Conservation (phyloP, 1,284 basidiomycete species). For the Microbotryum silenes-acaulis region DNA sequence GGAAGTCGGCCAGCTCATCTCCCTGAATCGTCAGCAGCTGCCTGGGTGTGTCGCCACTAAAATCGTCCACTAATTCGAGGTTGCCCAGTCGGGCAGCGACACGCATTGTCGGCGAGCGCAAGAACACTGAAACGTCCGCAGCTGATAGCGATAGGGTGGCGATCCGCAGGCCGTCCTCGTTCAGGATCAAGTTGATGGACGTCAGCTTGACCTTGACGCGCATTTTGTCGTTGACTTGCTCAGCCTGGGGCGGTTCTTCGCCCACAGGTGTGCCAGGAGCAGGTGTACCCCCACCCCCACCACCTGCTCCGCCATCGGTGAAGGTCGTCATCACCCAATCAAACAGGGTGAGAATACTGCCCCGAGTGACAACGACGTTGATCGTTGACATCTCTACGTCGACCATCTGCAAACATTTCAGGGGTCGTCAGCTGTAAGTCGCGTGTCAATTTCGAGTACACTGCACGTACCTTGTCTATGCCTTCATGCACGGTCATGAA, state of each 20-base stretch:
- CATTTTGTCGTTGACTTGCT: conserved; percentile 53
- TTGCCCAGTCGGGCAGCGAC: conserved; percentile 80
- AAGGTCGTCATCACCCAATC: conserved; percentile 99
- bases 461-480: conserved; percentile 51
- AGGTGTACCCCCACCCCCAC: not conserved
- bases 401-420: conserved; percentile 55
- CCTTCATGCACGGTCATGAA: conserved; percentile 75
- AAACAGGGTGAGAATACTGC: conserved; percentile 84
- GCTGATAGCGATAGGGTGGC: conserved; percentile 87
- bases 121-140: conserved; percentile 73
- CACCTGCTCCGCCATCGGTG: conserved; percentile 50
- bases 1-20: conserved; percentile 88
- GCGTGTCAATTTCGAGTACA: not conserved
- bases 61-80: conserved; percentile 73
- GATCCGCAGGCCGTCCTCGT: conserved; percentile 64
- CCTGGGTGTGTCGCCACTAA: conserved; percentile 51
- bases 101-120: conserved; percentile 67
- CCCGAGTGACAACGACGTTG: conserved; percentile 79
- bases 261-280: conserved; percentile 4
- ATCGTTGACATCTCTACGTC: conserved; percentile 88
- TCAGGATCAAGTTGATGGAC: conserved; percentile 75
- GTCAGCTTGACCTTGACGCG: conserved; percentile 78
- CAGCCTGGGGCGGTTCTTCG: not conserved
- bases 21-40: conserved; percentile 91
- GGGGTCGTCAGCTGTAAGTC: not conserved